phyloP scores from a whole-genome alignment of 805 yeast species.

The Blastobotrys peoriensis region DNA sequence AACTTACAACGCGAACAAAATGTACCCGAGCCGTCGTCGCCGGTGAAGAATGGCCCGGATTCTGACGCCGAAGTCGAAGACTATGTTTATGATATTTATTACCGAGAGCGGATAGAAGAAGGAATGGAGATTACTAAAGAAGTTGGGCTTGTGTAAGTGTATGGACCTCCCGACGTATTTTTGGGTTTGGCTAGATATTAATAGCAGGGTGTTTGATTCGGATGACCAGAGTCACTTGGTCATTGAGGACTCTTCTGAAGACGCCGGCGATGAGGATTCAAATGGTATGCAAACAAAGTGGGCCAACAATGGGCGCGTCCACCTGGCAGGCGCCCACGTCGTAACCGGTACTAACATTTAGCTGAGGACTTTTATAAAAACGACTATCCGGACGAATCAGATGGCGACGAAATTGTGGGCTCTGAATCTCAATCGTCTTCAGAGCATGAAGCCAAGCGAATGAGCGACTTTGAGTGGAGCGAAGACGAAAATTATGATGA shows the following conservation, averaged over 20 bases:
- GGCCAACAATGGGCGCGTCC: too few species aligned
- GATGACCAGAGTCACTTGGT: constrained; percentile 28
- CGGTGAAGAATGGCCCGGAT: constrained; percentile 9
- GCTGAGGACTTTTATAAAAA: constrained; percentile 90
- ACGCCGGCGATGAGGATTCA: constrained; percentile 35
- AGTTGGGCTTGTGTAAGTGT: constrained; percentile 30
- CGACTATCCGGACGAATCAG: constrained; percentile 93
- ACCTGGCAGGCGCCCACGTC: too few species aligned
- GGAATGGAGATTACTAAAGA: constrained; percentile 19
- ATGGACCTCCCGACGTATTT: neutral
- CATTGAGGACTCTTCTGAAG: constrained; percentile 36
- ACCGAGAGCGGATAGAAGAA: constrained; percentile 48
- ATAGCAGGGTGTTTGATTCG: constrained; percentile 16
- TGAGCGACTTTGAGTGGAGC: constrained; percentile 20
- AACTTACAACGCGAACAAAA: constrained; percentile 29
- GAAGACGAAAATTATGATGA: constrained; percentile 23
- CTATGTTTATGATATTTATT: constrained; percentile 88
- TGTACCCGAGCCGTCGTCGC: constrained; percentile 10
- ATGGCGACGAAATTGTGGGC: constrained; percentile 48
- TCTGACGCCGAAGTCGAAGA: constrained; percentile 41
- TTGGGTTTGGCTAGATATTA: constrained; percentile 1
- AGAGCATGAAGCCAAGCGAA: constrained; percentile 3
- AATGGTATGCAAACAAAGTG: constrained; percentile 24
- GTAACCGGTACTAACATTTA: too few species aligned
- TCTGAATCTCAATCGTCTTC: constrained; percentile 30